Base-by-base conservation (phyloP, 805 yeast genomes). In the Metschnikowia sp. region DNA sequence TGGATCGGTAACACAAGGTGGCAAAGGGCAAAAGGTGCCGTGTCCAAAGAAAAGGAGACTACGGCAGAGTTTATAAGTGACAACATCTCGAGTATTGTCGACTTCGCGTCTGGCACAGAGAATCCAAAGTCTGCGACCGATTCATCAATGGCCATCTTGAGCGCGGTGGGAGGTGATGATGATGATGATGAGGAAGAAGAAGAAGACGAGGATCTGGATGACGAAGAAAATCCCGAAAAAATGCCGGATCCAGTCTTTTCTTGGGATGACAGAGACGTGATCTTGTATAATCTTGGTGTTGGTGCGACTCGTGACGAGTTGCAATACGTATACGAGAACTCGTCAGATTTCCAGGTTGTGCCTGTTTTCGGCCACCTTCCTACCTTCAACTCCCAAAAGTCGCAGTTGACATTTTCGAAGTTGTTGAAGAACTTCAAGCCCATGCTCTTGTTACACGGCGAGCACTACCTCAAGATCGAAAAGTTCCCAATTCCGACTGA, bases 1-100 rank as follows among this genome's bases (percentile, higher is more conserved):
- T 92, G 97, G 97, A 76, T 88, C 58, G 97, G 96, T 60, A 81
- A 82, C 68, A 91, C 97, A 36, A 81, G 97, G 74, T 91, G 94
- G 92, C 96, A 92, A 72, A 82, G 97, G 65, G 84, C 96, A 45
- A 82, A 83, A 53, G 98, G 99, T 57, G 85, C 79, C 39, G 86
- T 86, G 12, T 77, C 81, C 33, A 79, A 77, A 51, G 81, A 78
- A 40, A 70, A 68, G 18, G 65, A 62, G 32, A 72, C 79, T 36
- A 71, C 81, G 12, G 84, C 88, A 18, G 98, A 92, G 68, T 78
- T 80, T 57, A 72, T 92, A 50, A 73, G 77, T 46, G 85, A 83
- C 43, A 74, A 85, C 63, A 82, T 94, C 83, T 70, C 61, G 10
- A 80, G 77, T 35, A 78, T 91, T 52, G 72, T 76, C 49, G 84